Base-by-base conservation (phyloP, 176 grass and related monocot species). In the Rhynchospora pubera region DNA sequence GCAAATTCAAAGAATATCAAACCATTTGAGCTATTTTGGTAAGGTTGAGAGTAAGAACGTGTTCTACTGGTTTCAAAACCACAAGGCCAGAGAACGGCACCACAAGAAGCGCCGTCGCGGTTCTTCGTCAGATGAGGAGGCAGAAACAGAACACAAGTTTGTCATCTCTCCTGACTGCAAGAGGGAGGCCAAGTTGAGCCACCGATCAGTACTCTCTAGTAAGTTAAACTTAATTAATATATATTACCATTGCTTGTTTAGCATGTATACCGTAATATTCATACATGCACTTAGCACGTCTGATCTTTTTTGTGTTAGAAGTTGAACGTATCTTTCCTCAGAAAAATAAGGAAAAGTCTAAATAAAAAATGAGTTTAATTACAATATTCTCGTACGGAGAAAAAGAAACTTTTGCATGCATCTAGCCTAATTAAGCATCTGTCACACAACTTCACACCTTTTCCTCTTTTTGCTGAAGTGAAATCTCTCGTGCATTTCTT, bases 21-120 rank as follows among this genome's bases (percentile, higher is more conserved):
- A 65, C 85, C 91, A 90, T 82, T 85, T 94, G 72, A 85, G 90
- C 82, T 72, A 86, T 18, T 94, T 87, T 80, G 88, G 90, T 61
- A 96, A 96, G 89, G 92, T 99, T 80, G 97, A 99, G 89, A 96
- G 93, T 89, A 99, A 99, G 97, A 99, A 99, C 80, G 93, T 99
- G 68, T 99, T 99, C 91, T 99, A 99, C 91, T 99, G 97, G 97
- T 99, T 99, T 85, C 97, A 99, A 85, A 99, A 99, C 91, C 97
- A 99, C 91, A 99, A 99, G 87, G 97, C 97, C 56, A 89, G 97
- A 2, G 97, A 99, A 87, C 93, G 97, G 69, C 93, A 99, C 87
- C 91, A 99, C 87, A 99, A 99, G 87, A 95, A 96, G 76, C 92
- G 97, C 74, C 97, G 97, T 66, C 97, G 97, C 16, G 91, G 81